Evolutionary conservation across 2,329 filamentous ascomycete species (phyloP), one percentile per base, ranked within the genome.

Genomic region (Hypoxylon sp.): DNA sequence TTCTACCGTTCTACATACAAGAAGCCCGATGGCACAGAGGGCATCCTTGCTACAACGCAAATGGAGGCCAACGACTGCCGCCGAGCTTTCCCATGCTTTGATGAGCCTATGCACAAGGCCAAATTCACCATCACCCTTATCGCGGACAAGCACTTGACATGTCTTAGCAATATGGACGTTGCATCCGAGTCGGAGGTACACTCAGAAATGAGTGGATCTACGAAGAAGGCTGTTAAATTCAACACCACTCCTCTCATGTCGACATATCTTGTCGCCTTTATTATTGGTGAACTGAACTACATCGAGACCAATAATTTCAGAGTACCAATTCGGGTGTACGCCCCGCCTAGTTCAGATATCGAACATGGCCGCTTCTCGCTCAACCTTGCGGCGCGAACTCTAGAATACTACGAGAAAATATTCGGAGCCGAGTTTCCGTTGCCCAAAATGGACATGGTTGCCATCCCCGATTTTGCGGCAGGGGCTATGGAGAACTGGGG

Each of bases 401-500:
- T 98, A 32, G 92, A 90, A 28, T 98, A 98, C 80, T 98, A 98
- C 82, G 95, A 98, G 80, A 93, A 97, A 82, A 92, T 93, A 2
- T 98, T 98, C 73, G 92, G 92, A 73, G 94, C 90, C 79, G 84
- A 91, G 32, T 98, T 96, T 77, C 93, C 93, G 5, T 84, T 97
- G 45, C 93, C 93, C 57, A 97, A 97, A 86, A 96, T 97, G 92
- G 93, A 97, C 80, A 96, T 97, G 91, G 90, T 97, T 73, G 94
- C 95, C 48, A 94, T 98, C 76, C 95, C 95, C 14, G 95, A 98
- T 79, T 98, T 98, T 79, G 93, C 93, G 55, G 93, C 94, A 52
- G 95, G 95, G 69, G 95, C 94, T 65, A 98, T 98, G 94, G 94
- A 98, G 85, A 98, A 98, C 80, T 98, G 95, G 95, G 95, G 95